phyloP scores from a whole-genome alignment of 306 rosid genomes.

The Fagus sylvatica region DNA sequence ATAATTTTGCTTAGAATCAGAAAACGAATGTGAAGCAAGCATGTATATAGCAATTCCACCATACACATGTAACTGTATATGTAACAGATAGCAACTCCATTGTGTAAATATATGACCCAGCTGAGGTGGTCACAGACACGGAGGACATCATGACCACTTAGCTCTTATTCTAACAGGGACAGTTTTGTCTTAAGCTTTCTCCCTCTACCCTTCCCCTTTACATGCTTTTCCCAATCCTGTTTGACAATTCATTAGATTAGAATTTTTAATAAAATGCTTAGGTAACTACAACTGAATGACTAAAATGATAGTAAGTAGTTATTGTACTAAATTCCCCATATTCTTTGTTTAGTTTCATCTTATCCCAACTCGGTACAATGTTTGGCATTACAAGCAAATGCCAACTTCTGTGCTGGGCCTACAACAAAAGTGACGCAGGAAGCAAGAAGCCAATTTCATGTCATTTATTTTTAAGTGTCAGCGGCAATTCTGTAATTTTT shows the following conservation, averaged over 20 bases:
- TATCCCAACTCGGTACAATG: not conserved
- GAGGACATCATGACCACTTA: not conserved
- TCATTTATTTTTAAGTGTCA: too few species aligned
- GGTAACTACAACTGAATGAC: not conserved
- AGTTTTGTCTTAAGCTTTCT: not conserved
- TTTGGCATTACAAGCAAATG: not conserved
- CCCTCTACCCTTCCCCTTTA: not conserved
- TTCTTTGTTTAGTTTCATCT: not conserved
- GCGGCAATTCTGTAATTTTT: too few species aligned
- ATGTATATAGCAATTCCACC: slow-evolving; percentile 5
- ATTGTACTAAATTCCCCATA: not conserved
- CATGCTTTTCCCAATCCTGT: not conserved
- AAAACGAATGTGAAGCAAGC: slow-evolving; percentile 12
- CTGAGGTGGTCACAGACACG: not conserved
- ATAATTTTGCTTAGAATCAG: slow-evolving; percentile 7
- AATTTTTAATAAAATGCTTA: not conserved
- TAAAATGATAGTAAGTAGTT: not conserved
- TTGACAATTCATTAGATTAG: not conserved
- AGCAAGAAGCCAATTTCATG: too few species aligned
- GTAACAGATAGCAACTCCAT: not conserved
- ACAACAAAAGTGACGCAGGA: not conserved
- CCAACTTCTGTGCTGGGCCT: not conserved
- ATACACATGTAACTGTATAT: not conserved
- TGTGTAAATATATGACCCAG: not conserved
- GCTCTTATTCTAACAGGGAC: not conserved